Evolutionary conservation across 225 moss, liverwort and hornwort species (phyloP).

Genomic region (Sphagnum contortum): DNA sequence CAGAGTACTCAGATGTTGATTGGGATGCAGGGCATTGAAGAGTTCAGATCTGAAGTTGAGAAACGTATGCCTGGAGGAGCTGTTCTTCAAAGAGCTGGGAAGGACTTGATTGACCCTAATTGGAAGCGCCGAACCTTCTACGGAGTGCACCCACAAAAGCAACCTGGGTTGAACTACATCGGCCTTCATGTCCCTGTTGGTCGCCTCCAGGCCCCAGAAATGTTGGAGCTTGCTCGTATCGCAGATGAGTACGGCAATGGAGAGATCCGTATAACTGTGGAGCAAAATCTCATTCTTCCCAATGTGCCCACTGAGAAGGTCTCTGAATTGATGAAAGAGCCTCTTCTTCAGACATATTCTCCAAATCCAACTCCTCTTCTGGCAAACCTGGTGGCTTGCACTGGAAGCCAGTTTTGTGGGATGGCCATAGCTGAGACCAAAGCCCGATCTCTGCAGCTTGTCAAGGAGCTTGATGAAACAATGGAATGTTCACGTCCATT

Average conservation of each 20-base stretch:
- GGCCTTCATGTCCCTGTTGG: conserved; percentile 95
- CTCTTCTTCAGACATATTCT: conserved; percentile 45
- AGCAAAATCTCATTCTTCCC: conserved; percentile 80
- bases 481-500: conserved; percentile 68
- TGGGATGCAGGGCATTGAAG: conserved; percentile 58
- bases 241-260: conserved; percentile 86
- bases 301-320: conserved; percentile 61
- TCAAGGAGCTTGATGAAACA: conserved; percentile 61
- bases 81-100: conserved; percentile 38
- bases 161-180: conserved; percentile 57
- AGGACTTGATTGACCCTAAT: conserved; percentile 53
- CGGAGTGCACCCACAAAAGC: conserved; percentile 81
- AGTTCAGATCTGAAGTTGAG: conserved; percentile 73
- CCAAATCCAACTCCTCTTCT: conserved; percentile 57
- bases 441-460: conserved; percentile 51
- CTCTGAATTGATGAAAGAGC: conserved; percentile 46
- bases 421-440: conserved; percentile 82
- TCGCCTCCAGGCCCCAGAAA: conserved; percentile 82
- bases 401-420: conserved; percentile 89
- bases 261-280: conserved; percentile 75
- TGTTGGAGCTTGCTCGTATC: conserved; percentile 78
- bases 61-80: conserved; percentile 32
- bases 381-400: conserved; percentile 75
- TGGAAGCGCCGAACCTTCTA: conserved; percentile 71
- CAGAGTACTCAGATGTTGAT: background rate